These are phyloP conservation scores for Circinella umbellata DNA, from an alignment of 371 early-diverging fungal genomes.

Conservation along the genomic window DNA sequence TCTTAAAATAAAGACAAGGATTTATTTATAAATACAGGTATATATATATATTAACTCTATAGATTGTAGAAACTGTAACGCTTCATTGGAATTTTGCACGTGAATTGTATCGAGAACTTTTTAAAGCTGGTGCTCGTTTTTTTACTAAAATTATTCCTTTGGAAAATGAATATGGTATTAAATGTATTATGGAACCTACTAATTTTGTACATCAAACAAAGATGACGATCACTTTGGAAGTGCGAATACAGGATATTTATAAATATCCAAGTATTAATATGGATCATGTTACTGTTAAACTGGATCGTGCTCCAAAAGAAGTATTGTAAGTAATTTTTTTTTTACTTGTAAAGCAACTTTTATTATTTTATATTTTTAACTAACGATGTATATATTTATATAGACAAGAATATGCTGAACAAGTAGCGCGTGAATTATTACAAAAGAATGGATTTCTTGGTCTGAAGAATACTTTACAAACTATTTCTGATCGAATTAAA, in stretches of 20 bases:
- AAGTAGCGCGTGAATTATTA: neutral
- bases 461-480: neutral
- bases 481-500: neutral
- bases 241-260: neutral
- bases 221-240: neutral
- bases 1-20: too few species aligned
- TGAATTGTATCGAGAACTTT: neutral
- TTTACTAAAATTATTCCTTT: neutral
- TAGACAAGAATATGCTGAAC: neutral
- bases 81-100: neutral
- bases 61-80: neutral
- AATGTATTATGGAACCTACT: neutral
- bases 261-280: neutral
- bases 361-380: neutral
- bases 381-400: neutral
- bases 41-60: neutral
- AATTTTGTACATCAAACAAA: neutral
- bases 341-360: neutral
- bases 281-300: neutral
- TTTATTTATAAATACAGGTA: neutral
- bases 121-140: neutral
- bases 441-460: neutral
- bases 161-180: neutral
- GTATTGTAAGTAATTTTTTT: neutral
- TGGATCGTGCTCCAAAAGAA: neutral